Evolutionary conservation across 305 asterid genomes (phyloP), one percentile per base, ranked within the genome.

Genomic region (Plantago lanceolata): DNA sequence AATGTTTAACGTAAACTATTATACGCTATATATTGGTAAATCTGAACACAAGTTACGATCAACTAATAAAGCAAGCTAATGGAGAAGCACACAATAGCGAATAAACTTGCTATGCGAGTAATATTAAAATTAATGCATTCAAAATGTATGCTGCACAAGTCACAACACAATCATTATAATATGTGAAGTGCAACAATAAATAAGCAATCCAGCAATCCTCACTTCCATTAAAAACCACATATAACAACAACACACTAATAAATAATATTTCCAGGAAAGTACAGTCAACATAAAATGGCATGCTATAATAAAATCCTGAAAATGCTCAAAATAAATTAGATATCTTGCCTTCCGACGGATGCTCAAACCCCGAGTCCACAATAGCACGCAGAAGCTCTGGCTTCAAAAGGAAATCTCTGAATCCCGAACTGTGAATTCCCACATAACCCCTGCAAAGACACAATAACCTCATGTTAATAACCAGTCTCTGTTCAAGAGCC

Each of bases 361-460:
- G 97, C 68, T 90, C 97, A 78, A 90, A 90, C 68, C 97, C 97
- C 3, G 90, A 90, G 76, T 90, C 97, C 61, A 90, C 97, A 55
- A 90, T 90, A 56, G 97, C 96, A 33, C 97, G 84, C 61, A 90
- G 79, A 50, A 90, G 89, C 76, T 90, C 97, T 54, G 97, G 96
- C 87, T 88, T 90, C 77, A 88, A 79, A 17, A 90, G 95, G 71
- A 87, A 88, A 78, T 88, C 97, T 77, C 97, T 85, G 78, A 90
- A 90, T 72, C 97, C 95, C 15, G 97, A 90, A 76, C 97, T 90
- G 83, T 90, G 97, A 64, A 90, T 90, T 43, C 96, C 95, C 16
- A 85, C 95, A 53, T 90, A 90, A 60, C 97, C 97, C 77, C 97
- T 90, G 78, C 17, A 68, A 66, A 19, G 65, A 29, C 47, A n/a